Evolutionary conservation across 2,329 filamentous ascomycete species (phyloP).

Genomic region (Arthrobotrys iridis): DNA sequence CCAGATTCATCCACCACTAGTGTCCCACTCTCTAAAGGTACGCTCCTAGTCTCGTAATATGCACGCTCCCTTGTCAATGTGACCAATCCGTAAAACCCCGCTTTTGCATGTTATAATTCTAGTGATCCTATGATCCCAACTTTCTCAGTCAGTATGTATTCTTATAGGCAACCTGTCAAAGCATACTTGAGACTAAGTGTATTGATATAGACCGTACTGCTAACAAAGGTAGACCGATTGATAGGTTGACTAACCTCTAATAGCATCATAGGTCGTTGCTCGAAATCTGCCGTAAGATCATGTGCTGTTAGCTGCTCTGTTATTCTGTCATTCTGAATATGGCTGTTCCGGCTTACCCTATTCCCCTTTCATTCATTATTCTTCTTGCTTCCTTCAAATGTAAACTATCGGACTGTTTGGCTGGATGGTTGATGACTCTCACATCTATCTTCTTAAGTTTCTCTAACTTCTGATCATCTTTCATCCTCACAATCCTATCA

Average conservation of each 20-base stretch:
- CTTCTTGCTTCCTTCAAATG: slow-evolving; percentile 1
- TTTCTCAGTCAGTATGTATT: too few relatives aligned
- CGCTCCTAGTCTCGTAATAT: too few relatives aligned
- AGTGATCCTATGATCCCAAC: too few relatives aligned
- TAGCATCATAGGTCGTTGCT: slow-evolving; percentile 22
- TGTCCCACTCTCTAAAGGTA: too few relatives aligned
- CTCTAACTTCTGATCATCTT: background rate
- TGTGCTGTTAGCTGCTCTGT: too few relatives aligned
- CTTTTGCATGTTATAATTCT: too few relatives aligned
- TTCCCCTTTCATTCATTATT: slow-evolving; percentile 20
- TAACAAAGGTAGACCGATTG: too few relatives aligned
- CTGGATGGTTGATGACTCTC: slow-evolving; percentile 23
- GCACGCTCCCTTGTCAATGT: too few relatives aligned
- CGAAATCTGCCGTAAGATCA: background rate
- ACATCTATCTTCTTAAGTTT: slow-evolving; percentile 18
- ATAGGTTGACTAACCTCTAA: background rate
- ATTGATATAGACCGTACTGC: too few relatives aligned
- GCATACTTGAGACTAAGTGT: too few relatives aligned
- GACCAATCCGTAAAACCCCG: too few relatives aligned
- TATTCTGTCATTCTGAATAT: background rate
- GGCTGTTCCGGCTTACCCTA: slow-evolving; percentile 2
- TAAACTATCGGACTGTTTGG: background rate
- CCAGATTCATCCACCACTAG: background rate
- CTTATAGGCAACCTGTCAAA: too few relatives aligned
- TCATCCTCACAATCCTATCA: background rate